phyloP scores from a whole-genome alignment of 192 early-diverging fungal genomes.

The Chytriomyces sp. region DNA sequence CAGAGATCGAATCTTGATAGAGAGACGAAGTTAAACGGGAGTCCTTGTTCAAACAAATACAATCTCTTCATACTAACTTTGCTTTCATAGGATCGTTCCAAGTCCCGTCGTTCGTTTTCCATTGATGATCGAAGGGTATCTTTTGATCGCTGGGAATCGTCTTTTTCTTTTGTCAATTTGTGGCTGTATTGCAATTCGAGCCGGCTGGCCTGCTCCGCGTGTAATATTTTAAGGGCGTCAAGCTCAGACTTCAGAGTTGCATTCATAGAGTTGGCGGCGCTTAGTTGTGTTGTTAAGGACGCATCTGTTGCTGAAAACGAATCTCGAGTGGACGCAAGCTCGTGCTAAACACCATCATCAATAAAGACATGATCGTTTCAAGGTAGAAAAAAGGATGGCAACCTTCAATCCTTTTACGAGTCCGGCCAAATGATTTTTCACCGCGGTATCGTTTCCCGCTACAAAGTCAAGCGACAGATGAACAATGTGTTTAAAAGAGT shows the following conservation, averaged over 20 bases:
- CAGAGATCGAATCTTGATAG: neutral
- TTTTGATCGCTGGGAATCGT: constrained; percentile 23
- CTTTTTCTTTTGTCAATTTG: constrained; percentile 45
- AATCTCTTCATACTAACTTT: constrained; percentile 29
- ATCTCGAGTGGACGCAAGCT: neutral
- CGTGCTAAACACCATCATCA: neutral
- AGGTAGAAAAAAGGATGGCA: constrained; percentile 4
- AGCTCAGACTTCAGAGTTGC: constrained; percentile 34
- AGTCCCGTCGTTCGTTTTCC: constrained; percentile 36
- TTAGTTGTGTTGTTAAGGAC: neutral
- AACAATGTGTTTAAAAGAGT: constrained; percentile 59
- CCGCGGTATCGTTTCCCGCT: constrained; percentile 51
- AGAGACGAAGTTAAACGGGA: too few species aligned
- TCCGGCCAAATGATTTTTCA: constrained; percentile 59
- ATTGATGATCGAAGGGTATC: constrained; percentile 25
- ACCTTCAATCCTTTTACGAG: constrained; percentile 55
- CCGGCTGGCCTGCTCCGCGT: constrained; percentile 41
- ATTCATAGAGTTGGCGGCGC: neutral
- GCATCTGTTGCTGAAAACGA: neutral
- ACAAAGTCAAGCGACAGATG: constrained; percentile 55
- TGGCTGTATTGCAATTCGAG: constrained; percentile 42
- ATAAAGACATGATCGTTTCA: neutral
- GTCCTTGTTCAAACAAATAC: neutral
- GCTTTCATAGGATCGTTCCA: constrained; percentile 39
- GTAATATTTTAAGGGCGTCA: constrained; percentile 35